Evolutionary conservation across 768 basidiomycete species (phyloP).

Genomic region (Tulasnella sp.): DNA sequence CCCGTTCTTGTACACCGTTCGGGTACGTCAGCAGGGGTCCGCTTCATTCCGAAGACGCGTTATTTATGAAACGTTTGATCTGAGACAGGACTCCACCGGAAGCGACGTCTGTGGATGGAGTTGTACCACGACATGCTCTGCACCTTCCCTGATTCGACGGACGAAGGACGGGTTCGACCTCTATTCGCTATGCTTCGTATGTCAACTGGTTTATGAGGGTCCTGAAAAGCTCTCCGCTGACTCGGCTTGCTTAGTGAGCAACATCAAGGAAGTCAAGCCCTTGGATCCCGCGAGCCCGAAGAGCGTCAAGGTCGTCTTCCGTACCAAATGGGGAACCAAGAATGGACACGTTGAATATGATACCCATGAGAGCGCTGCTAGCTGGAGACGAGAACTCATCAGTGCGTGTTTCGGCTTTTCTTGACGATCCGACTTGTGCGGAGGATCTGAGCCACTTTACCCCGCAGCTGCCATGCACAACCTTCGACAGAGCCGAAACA

Average conservation of each 20-base stretch:
- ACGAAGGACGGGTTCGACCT: slow-evolving; percentile 60
- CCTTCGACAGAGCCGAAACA: slow-evolving; percentile 49
- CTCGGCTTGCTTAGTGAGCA: slow-evolving; percentile 50
- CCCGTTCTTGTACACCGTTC: slow-evolving; percentile 54
- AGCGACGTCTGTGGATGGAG: slow-evolving; percentile 64
- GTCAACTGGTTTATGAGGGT: slow-evolving; percentile 38
- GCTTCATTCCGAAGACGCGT: background rate
- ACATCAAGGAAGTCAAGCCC: slow-evolving; percentile 52
- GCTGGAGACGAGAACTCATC: slow-evolving; percentile 55
- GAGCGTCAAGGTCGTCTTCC: slow-evolving; percentile 48
- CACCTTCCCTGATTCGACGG: slow-evolving; percentile 58
- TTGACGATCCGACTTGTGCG: background rate
- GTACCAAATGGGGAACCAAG: slow-evolving; percentile 40
- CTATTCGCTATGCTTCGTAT: slow-evolving; percentile 56
- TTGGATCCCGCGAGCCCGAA: slow-evolving; percentile 53
- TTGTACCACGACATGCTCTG: slow-evolving; percentile 64
- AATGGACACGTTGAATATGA: slow-evolving; percentile 56
- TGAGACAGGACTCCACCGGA: slow-evolving; percentile 48
- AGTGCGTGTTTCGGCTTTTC: slow-evolving; percentile 42
- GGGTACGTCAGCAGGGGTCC: slow-evolving; percentile 3
- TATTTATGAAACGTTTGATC: background rate
- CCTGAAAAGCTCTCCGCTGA: background rate
- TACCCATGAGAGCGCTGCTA: slow-evolving; percentile 57
- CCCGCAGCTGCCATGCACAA: slow-evolving; percentile 53
- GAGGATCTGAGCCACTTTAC: background rate